These are phyloP conservation scores for Pseudocercospora fijiensis DNA, from an alignment of 2,329 filamentous ascomycete species.

Conservation along the genomic window DNA sequence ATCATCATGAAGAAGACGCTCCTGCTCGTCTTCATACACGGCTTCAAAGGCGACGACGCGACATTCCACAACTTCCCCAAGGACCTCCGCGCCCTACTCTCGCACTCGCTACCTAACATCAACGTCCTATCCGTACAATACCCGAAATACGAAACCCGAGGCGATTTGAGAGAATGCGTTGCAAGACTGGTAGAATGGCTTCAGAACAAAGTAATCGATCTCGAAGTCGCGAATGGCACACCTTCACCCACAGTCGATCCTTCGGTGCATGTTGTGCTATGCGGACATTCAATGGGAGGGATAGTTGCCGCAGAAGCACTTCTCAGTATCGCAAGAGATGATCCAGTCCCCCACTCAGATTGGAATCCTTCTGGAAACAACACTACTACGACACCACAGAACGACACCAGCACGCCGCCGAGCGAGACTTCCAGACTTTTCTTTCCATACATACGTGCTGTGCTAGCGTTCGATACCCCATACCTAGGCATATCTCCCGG, in stretches of 20 bases:
- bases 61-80: constrained; percentile 77
- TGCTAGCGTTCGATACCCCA: constrained; percentile 63
- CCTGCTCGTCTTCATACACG: constrained; percentile 80
- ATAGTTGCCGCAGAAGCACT: constrained; percentile 91
- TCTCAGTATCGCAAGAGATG: constrained; percentile 69
- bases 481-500: constrained; percentile 79
- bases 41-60: constrained; percentile 80
- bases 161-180: constrained; percentile 70
- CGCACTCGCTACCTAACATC: constrained; percentile 66
- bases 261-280: constrained; percentile 74
- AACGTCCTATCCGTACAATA: constrained; percentile 69
- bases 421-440: constrained; percentile 55
- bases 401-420: constrained; percentile 10
- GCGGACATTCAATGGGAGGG: constrained; percentile 87
- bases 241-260: constrained; percentile 83
- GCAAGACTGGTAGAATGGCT: constrained; percentile 77
- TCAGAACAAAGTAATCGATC: constrained; percentile 86
- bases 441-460: constrained; percentile 89
- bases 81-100: constrained; percentile 65
- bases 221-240: constrained; percentile 79
- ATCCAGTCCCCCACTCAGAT: constrained; percentile 43
- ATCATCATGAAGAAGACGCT: constrained; percentile 65
- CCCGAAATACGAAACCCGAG: constrained; percentile 77
- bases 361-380: not conserved
- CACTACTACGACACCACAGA: constrained; percentile 2